Evolutionary conservation across 495 filamentous ascomycete genomes (phyloP).

Genomic region (Parachaetomium inaequale): DNA sequence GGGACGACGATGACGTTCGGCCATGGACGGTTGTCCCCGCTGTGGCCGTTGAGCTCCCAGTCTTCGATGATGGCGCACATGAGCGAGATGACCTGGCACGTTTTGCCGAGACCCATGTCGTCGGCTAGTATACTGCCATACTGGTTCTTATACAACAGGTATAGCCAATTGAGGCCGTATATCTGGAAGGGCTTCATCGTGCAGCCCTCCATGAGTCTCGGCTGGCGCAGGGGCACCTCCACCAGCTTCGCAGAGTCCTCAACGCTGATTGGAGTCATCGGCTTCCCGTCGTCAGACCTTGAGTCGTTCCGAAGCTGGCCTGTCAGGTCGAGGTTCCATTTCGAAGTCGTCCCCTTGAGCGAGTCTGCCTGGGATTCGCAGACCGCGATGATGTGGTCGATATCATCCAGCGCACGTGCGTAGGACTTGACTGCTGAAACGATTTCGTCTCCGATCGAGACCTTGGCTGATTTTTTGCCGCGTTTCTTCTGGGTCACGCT

Average conservation of each 20-base stretch:
- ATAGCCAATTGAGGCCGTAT: slow-evolving; percentile 92
- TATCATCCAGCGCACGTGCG: slow-evolving; percentile 52
- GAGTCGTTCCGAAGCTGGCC: slow-evolving; percentile 41
- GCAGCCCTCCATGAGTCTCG: slow-evolving; percentile 66
- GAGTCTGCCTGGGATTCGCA: slow-evolving; percentile 69
- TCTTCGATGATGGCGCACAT: slow-evolving; percentile 74
- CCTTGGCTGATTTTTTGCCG: slow-evolving; percentile 32
- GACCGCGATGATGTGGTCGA: slow-evolving; percentile 68
- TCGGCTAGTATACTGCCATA: slow-evolving; percentile 89
- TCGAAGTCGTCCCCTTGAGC: slow-evolving; percentile 64
- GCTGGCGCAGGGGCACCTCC: slow-evolving; percentile 51
- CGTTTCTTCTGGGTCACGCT: slow-evolving; percentile 50
- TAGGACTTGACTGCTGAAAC: slow-evolving; percentile 35
- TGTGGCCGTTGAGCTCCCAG: slow-evolving; percentile 19
- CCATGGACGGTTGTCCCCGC: slow-evolving; percentile 52
- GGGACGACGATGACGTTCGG: slow-evolving; percentile 89
- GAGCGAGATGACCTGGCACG: slow-evolving; percentile 92
- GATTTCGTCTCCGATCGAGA: slow-evolving; percentile 40
- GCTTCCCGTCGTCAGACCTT: slow-evolving; percentile 25
- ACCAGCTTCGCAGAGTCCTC: slow-evolving; percentile 23
- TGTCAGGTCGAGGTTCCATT: slow-evolving; percentile 74
- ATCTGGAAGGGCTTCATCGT: slow-evolving; percentile 88
- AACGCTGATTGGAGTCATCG: slow-evolving; percentile 31
- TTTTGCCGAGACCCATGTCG: slow-evolving; percentile 98
- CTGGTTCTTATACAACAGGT: slow-evolving; percentile 69